Evolutionary conservation across 257 asterid genomes (phyloP).

Genomic region (Voacanga thouarsii): DNA sequence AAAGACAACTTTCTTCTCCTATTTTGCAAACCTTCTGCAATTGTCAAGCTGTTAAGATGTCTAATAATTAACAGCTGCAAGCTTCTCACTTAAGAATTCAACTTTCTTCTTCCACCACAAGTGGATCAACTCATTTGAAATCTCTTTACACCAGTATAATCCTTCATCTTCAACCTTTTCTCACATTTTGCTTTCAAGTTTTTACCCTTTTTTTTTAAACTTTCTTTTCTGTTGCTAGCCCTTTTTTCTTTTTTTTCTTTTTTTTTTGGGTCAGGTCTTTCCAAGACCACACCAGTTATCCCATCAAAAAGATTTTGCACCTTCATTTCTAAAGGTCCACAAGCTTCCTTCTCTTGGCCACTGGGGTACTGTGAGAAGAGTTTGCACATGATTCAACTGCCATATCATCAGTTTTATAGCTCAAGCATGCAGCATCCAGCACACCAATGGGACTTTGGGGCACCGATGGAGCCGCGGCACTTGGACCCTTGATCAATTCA

Average conservation of each 20-base stretch:
- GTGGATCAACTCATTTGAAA: slow-evolving; percentile 7
- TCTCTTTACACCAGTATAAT: background rate
- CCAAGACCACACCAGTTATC: slow-evolving; percentile 17
- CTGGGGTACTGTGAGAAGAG: slow-evolving; percentile 30
- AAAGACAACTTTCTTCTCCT: background rate
- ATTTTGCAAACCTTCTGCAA: slow-evolving; percentile 12
- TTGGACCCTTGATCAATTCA: slow-evolving; percentile 18
- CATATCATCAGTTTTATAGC: slow-evolving; percentile 35
- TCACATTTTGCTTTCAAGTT: background rate
- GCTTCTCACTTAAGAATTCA: slow-evolving; percentile 3
- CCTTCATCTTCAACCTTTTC: background rate
- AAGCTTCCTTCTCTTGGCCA: slow-evolving; percentile 36
- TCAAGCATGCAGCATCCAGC: slow-evolving; percentile 44
- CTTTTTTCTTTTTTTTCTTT: slow-evolving; percentile 2
- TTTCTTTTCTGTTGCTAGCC: slow-evolving; percentile 3
- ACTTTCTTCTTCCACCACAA: slow-evolving; percentile 15
- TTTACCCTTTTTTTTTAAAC: background rate
- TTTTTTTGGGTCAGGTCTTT: background rate
- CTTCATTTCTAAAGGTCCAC: slow-evolving; percentile 13
- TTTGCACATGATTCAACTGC: slow-evolving; percentile 29
- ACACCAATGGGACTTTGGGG: slow-evolving; percentile 41
- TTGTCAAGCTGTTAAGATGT: slow-evolving; percentile 31
- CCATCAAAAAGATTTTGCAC: slow-evolving; percentile 14
- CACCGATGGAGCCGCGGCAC: slow-evolving; percentile 18
- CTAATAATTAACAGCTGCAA: slow-evolving; percentile 33